phyloP scores from a whole-genome alignment of 345 rosid genomes.

The Populus ilicifolia region DNA sequence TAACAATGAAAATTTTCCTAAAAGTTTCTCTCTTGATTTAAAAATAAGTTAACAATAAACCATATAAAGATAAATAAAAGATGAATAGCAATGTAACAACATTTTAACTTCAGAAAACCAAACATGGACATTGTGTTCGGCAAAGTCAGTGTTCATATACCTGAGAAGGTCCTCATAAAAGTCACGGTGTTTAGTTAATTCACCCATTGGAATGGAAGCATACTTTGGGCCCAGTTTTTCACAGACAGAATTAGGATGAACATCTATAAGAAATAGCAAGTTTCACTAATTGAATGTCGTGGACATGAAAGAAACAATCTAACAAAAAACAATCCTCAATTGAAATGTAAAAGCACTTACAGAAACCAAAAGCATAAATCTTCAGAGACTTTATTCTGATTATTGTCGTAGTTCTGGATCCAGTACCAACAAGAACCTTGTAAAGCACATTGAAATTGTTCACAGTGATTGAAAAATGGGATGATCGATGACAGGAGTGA shows the following conservation, averaged over 20 bases:
- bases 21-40: not conserved
- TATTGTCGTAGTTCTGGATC: constrained; percentile 80
- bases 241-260: constrained; percentile 74
- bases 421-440: constrained; percentile 96
- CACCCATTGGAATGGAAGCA: constrained; percentile 50
- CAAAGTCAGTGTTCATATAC: constrained; percentile 27
- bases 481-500: not conserved
- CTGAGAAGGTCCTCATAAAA: constrained; percentile 90
- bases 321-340: not conserved
- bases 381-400: constrained; percentile 71
- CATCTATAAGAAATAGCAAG: constrained; percentile 38
- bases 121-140: not conserved
- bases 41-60: not conserved
- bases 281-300: constrained; percentile 4
- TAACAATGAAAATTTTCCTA: not conserved
- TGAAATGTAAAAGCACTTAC: constrained; percentile 53
- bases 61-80: not conserved
- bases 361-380: constrained; percentile 88
- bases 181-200: constrained; percentile 46
- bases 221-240: constrained; percentile 77
- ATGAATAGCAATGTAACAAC: not conserved
- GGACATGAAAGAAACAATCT: not conserved
- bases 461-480: not conserved
- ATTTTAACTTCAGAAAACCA: not conserved
- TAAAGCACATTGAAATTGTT: constrained; percentile 15